Evolutionary conservation across 345 rosid genomes (phyloP).

Genomic region (Bruguiera gymnorhiza): DNA sequence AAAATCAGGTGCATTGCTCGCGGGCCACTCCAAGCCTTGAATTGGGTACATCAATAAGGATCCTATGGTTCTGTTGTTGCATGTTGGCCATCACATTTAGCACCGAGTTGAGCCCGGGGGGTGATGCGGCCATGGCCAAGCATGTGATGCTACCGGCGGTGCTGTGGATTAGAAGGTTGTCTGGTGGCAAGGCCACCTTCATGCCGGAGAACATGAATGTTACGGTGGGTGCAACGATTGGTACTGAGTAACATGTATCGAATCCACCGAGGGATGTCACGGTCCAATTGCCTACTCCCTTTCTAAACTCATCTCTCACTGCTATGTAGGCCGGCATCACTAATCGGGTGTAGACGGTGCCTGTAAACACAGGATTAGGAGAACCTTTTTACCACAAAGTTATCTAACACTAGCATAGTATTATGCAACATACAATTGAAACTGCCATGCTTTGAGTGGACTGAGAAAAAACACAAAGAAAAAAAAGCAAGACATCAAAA

Average conservation of each 20-base stretch:
- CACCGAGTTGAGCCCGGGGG: constrained; percentile 75
- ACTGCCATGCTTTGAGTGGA: no score
- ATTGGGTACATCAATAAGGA: constrained; percentile 71
- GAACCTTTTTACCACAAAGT: background rate
- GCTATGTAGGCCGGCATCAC: constrained; percentile 70
- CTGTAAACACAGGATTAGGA: constrained; percentile 23
- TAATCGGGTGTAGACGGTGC: constrained; percentile 77
- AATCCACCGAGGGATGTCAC: constrained; percentile 80
- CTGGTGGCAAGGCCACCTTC: constrained; percentile 79
- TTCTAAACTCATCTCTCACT: constrained; percentile 67
- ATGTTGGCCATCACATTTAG: constrained; percentile 88
- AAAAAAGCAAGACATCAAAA: no score
- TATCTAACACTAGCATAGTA: background rate
- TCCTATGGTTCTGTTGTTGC: constrained; percentile 96
- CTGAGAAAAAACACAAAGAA: no score
- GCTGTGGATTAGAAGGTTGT: constrained; percentile 82
- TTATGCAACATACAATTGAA: background rate
- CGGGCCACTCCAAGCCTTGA: constrained; percentile 90
- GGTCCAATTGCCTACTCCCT: constrained; percentile 44
- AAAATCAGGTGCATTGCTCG: constrained; percentile 57
- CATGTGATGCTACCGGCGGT: constrained; percentile 71
- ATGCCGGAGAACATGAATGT: constrained; percentile 80
- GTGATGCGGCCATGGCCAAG: constrained; percentile 87
- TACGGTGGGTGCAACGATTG: constrained; percentile 61
- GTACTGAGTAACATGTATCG: constrained; percentile 81